Evolutionary conservation across 139 green algal genomes (phyloP).

Genomic region (Chlorella sorokiniana): DNA sequence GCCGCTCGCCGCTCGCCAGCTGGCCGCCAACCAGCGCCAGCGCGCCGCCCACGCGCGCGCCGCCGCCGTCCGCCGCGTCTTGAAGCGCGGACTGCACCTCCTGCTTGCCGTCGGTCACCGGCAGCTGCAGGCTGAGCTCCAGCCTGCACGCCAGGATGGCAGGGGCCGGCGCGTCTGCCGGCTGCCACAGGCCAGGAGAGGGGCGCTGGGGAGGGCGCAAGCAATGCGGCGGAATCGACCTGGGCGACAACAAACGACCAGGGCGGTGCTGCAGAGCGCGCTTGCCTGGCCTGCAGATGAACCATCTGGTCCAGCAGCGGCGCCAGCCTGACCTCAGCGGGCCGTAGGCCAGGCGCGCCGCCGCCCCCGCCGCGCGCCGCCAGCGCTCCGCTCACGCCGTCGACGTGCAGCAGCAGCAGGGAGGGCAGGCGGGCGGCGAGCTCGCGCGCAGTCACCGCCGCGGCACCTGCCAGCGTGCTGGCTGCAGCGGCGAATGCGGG

Average conservation of each 20-base stretch:
- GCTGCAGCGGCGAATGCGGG: conserved; percentile 1
- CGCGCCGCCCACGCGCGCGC: not conserved
- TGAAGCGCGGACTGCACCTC: conserved; percentile 28
- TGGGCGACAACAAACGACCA: too few species aligned
- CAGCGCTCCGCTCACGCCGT: conserved; percentile 5
- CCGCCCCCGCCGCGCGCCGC: not conserved
- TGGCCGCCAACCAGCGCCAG: not conserved
- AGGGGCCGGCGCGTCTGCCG: not conserved
- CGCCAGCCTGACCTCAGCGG: not conserved
- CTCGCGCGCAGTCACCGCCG: not conserved
- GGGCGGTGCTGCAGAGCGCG: not conserved
- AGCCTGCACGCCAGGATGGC: not conserved
- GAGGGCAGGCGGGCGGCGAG: not conserved
- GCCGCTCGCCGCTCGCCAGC: not conserved
- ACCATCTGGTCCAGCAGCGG: conserved; percentile 28
- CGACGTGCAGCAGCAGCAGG: conserved; percentile 29
- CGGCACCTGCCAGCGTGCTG: not conserved
- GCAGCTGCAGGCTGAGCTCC: not conserved
- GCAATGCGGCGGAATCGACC: not conserved
- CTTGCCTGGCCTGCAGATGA: conserved; percentile 25
- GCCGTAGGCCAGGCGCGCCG: not conserved
- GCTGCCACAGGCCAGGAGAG: too few species aligned
- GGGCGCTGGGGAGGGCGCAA: not conserved
- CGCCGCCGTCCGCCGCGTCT: not conserved
- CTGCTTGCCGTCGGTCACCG: conserved; percentile 1